These are phyloP conservation scores for Chlorociboria aeruginascens DNA, from an alignment of 495 filamentous ascomycete genomes.

Conservation along the genomic window DNA sequence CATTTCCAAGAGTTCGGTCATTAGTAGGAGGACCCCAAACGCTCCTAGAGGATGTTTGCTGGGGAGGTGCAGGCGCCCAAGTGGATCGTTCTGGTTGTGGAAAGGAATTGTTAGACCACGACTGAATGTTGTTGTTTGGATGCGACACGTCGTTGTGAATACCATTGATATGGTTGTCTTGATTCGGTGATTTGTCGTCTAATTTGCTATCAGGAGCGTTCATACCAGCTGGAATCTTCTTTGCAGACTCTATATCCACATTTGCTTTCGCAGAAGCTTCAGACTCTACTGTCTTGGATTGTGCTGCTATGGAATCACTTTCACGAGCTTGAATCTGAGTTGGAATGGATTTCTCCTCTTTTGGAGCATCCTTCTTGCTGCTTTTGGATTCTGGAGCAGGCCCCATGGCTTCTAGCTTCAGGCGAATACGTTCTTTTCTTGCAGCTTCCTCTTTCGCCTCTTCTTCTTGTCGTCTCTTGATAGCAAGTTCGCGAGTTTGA, in stretches of 20 bases:
- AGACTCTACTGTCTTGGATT: slow-evolving; percentile 39
- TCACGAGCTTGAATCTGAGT: slow-evolving; percentile 28
- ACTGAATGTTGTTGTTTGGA: slow-evolving; percentile 10
- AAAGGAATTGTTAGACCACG: slow-evolving; percentile 14
- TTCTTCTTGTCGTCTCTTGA: slow-evolving; percentile 66
- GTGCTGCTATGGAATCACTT: slow-evolving; percentile 1
- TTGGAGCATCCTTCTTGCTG: slow-evolving; percentile 32
- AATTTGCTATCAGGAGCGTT: slow-evolving; percentile 8
- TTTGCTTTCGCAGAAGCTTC: slow-evolving; percentile 24
- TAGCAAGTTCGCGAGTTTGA: slow-evolving; percentile 62
- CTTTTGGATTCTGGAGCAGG: slow-evolving; percentile 51
- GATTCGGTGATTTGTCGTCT: slow-evolving; percentile 3
- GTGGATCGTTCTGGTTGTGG: slow-evolving; percentile 7
- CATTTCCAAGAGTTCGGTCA: slow-evolving; percentile 62
- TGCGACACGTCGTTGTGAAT: slow-evolving; percentile 2
- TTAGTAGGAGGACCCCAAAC: slow-evolving; percentile 61
- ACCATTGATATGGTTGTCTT: slow-evolving; percentile 9
- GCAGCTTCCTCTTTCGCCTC: slow-evolving; percentile 73
- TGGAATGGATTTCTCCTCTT: slow-evolving; percentile 27
- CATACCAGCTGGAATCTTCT: background rate
- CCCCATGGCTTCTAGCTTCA: slow-evolving; percentile 72
- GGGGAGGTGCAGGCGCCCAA: slow-evolving; percentile 21
- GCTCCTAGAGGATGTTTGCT: slow-evolving; percentile 38
- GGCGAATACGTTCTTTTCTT: slow-evolving; percentile 65
- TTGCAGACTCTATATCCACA: background rate